Evolutionary conservation across 2,329 filamentous ascomycete species (phyloP).

Genomic region (Fusarium sp.): DNA sequence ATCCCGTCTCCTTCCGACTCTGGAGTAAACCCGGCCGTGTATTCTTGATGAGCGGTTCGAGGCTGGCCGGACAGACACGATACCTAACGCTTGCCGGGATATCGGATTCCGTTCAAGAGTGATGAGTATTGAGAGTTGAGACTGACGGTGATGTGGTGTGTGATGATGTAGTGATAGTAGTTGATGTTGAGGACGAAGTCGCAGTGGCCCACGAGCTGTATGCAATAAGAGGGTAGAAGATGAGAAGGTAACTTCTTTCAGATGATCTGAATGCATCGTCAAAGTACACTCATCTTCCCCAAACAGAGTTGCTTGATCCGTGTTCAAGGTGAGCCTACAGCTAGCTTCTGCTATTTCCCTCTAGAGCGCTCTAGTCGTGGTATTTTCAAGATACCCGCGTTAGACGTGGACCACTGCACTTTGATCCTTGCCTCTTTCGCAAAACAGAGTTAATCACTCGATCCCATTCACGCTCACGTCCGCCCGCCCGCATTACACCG

Average conservation of each 20-base stretch:
- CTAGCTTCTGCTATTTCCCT: neutral
- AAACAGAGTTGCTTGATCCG: neutral
- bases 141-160: conserved; percentile 23
- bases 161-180: conserved; percentile 23
- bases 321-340: conserved; percentile 17
- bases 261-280: neutral
- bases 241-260: conserved; percentile 4
- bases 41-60: conserved; percentile 21
- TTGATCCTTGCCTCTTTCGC: conserved; percentile 13
- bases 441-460: neutral
- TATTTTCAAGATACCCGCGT: conserved; percentile 15
- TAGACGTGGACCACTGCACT: conserved; percentile 32
- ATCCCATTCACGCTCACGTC: conserved; percentile 21
- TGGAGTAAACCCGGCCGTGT: neutral
- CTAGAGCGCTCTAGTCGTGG: neutral
- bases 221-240: conserved; percentile 8
- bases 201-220: conserved; percentile 3
- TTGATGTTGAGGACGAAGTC: conserved; percentile 12
- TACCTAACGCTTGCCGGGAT: conserved; percentile 11
- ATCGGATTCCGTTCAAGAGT: conserved; percentile 7
- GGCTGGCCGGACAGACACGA: neutral
- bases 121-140: neutral
- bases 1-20: conserved; percentile 3
- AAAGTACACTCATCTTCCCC: neutral
- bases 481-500: conserved; percentile 25